These are phyloP conservation scores for Sanghuangporus baumii DNA, from an alignment of 1,284 basidiomycete genomes.

Conservation along the genomic window DNA sequence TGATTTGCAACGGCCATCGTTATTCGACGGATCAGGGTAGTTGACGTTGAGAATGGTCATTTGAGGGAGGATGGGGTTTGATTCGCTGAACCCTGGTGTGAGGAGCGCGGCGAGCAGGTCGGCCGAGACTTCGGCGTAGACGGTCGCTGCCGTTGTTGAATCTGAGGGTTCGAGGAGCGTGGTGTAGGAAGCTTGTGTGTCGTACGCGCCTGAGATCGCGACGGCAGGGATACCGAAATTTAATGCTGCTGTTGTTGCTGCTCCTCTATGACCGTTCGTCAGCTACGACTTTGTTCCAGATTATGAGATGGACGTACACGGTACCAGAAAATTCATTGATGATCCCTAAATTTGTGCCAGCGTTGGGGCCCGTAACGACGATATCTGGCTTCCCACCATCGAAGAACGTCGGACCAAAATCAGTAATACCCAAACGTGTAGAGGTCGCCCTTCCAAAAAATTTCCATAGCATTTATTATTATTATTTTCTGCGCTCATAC, in stretches of 20 bases:
- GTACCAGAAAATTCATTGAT: constrained; percentile 38
- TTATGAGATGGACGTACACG: constrained; percentile 31
- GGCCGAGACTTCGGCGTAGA: constrained; percentile 39
- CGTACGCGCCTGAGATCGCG: constrained; percentile 41
- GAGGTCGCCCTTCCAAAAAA: constrained; percentile 32
- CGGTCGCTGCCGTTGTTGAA: constrained; percentile 33
- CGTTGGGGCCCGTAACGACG: constrained; percentile 46
- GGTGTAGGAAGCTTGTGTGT: constrained; percentile 40
- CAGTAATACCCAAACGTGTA: constrained; percentile 42
- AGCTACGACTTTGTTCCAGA: background rate
- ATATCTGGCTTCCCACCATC: constrained; percentile 37
- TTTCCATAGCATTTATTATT: background rate
- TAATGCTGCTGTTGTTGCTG: constrained; percentile 39
- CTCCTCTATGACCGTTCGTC: constrained; percentile 32
- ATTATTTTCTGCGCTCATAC: background rate
- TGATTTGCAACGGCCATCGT: constrained; percentile 28
- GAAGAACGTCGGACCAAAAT: constrained; percentile 39
- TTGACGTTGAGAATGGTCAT: constrained; percentile 46
- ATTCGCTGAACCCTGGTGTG: constrained; percentile 18
- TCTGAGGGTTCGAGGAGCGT: constrained; percentile 32
- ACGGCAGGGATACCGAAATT: constrained; percentile 41
- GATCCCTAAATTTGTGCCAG: constrained; percentile 32
- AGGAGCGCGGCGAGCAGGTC: constrained; percentile 36
- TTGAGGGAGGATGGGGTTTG: constrained; percentile 33
- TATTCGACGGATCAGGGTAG: constrained; percentile 34